Conservation (phyloP, 2,329 filamentous ascomycete genomes). For the Fusarium buxicola region DNA sequence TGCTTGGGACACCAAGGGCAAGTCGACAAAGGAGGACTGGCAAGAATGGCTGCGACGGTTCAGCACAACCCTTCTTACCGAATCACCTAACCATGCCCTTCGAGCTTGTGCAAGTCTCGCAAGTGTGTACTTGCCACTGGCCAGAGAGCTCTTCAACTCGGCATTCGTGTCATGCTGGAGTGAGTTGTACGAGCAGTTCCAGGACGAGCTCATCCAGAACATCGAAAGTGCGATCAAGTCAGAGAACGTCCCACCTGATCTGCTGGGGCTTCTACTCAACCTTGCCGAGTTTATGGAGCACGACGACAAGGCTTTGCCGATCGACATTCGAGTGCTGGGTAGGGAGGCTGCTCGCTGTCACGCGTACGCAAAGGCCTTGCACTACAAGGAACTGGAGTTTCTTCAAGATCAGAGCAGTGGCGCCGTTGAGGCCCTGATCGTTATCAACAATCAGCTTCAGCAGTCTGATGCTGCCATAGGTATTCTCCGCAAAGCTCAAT, state of each 20-base stretch:
- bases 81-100: slow-evolving; percentile 95
- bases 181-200: slow-evolving; percentile 95
- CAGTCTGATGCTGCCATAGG: slow-evolving; percentile 98
- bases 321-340: slow-evolving; percentile 94
- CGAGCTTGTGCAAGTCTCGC: slow-evolving; percentile 92
- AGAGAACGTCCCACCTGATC: slow-evolving; percentile 93
- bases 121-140: slow-evolving; percentile 89
- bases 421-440: slow-evolving; percentile 96
- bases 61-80: slow-evolving; percentile 92
- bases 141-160: slow-evolving; percentile 96
- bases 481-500: slow-evolving; percentile 94
- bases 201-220: slow-evolving; percentile 94
- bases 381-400: slow-evolving; percentile 99
- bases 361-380: slow-evolving; percentile 96
- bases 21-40: slow-evolving; percentile 98
- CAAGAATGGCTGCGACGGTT: slow-evolving; percentile 98
- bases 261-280: slow-evolving; percentile 93
- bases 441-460: slow-evolving; percentile 99
- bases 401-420: slow-evolving; percentile 96
- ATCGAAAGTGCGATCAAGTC: slow-evolving; percentile 97
- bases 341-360: slow-evolving; percentile 97
- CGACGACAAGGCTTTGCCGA: slow-evolving; percentile 96
- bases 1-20: slow-evolving; percentile 96
- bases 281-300: slow-evolving; percentile 99
- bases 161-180: slow-evolving; percentile 99